Conservation (phyloP, 768 basidiomycete genomes). For the Agaricus bisporus region DNA sequence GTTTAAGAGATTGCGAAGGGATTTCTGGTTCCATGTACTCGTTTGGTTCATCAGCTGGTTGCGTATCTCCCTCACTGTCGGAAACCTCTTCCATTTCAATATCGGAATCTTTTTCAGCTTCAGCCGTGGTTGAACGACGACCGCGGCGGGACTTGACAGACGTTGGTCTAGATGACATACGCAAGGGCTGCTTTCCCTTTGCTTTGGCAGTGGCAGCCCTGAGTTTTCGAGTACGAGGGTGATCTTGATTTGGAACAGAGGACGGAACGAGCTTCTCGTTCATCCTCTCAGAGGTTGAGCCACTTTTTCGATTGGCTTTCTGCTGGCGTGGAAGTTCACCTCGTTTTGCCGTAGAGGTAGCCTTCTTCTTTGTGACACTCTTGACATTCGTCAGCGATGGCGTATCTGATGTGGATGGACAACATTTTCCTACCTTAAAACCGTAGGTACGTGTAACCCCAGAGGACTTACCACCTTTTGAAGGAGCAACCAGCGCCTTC, state of each 20-base stretch:
- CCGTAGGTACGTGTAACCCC: background rate
- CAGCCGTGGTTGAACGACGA: background rate
- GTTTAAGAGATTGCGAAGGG: constrained; percentile 10
- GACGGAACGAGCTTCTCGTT: constrained; percentile 43
- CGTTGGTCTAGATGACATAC: background rate
- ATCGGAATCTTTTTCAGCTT: constrained; percentile 6
- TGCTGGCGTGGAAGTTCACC: background rate
- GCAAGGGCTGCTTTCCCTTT: constrained; percentile 3
- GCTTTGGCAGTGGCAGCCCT: background rate
- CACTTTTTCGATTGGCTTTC: background rate
- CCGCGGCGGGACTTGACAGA: background rate
- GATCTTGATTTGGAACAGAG: constrained; percentile 53
- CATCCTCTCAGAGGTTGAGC: constrained; percentile 14
- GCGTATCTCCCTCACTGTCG: background rate
- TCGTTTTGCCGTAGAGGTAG: background rate
- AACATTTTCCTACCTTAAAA: background rate
- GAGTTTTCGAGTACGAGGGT: constrained; percentile 1
- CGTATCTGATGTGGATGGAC: background rate
- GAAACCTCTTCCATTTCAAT: constrained; percentile 10
- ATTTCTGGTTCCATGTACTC: constrained; percentile 12
- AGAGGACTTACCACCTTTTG: background rate
- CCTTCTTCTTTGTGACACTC: background rate
- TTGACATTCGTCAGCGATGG: background rate
- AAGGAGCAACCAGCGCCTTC: constrained; percentile 5
- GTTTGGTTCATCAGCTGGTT: constrained; percentile 13